Evolutionary conservation across 2,329 filamentous ascomycete species (phyloP), one percentile per base, ranked within the genome.

Genomic region (Whalleya microplaca): DNA sequence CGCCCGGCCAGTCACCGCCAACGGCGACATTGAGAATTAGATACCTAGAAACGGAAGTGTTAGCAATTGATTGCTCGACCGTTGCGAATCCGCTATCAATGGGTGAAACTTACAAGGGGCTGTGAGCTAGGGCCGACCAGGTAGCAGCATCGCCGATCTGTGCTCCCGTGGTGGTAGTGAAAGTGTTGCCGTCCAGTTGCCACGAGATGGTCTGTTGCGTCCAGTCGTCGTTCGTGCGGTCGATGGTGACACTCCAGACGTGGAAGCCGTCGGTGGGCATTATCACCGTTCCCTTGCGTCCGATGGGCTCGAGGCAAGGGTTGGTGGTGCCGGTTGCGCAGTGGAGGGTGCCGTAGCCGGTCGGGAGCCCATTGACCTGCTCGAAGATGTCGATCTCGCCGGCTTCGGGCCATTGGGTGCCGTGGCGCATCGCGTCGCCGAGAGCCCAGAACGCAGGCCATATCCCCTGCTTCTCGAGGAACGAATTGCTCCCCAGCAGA

Each of bases 361-460:
- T 74, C 3, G 70, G 69, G 41, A 72, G 51, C 9, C 82, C 83
- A 69, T 84, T 82, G 64, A 84, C 70, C 54, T 77, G 78, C 74
- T 85, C 83, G 67, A 85, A 74, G 63, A 85, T 79, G 66, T 85
- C 83, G 48, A 85, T 72, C 74, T 85, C 83, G 58, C 83, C 83
- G 55, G 79, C 80, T 8, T 57, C 51, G 0, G 83, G 83, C 83
- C 83, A 85, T 14, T 64, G 37, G 1, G 73, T 76, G 8, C 80
- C 80, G 44, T 76, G 72, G 21, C 79, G 77, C 52, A 80, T 72
- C 10, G 76, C 68, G 48, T 83, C 75, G 41, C 83, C 82, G 16
- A 85, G 73, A 58, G 84, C 73, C 82, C 82, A 85, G 64, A 84
- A 84, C 0, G 83, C 83, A 0, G 83, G 82, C 83, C 82, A 85